Base-by-base conservation (phyloP, 331 rosid genomes). In the Acacia concinna region DNA sequence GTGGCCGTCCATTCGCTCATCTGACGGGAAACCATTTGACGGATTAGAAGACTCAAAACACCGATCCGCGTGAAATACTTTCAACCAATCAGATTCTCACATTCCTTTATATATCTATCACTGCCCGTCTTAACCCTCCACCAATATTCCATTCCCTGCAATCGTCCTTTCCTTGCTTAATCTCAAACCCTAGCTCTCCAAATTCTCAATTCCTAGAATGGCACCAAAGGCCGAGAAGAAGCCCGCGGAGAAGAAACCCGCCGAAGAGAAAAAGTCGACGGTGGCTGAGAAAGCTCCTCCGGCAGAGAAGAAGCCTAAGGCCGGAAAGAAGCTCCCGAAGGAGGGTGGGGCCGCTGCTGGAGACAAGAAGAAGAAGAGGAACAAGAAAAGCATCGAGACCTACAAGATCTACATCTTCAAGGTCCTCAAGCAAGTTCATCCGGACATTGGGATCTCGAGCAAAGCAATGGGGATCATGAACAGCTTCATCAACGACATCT, bases 331-430 rank as follows among this genome's bases (percentile, higher is more conserved):
- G 83, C 90, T 92, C 0, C 94, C 94, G 0, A 92, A 92, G 81
- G 97, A 91, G 3, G 88, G 86, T 1, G 90, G 82, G 3, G 86
- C 91, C 0, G 76, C 86, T 0, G 67, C 74, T 15, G 77, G 82
- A 0, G 90, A 86, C 49, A 86, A 86, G 80, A 86, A 86, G 80
- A 86, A 84, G 82, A 86, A 81, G 85, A 84, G 85, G 0, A 83
- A 0, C 64, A 86, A 86, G 87, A 86, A 86, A 82, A 83, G 77
- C 71, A 77, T 84, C 0, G 97, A 92, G 65, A 92, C 97, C 0
- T 92, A 92, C 88, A 92, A 92, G 94, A 90, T 92, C 88, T 92
- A 92, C 79, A 92, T 92, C 77, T 92, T 92, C 86, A 92, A 91
- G 83, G 97, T 91, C 0, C 80, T 91, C 34, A 91, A 91, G 79